These are phyloP conservation scores for Rhinocladiella mackenziei DNA, from an alignment of 2,329 filamentous ascomycete genomes.

Conservation along the genomic window DNA sequence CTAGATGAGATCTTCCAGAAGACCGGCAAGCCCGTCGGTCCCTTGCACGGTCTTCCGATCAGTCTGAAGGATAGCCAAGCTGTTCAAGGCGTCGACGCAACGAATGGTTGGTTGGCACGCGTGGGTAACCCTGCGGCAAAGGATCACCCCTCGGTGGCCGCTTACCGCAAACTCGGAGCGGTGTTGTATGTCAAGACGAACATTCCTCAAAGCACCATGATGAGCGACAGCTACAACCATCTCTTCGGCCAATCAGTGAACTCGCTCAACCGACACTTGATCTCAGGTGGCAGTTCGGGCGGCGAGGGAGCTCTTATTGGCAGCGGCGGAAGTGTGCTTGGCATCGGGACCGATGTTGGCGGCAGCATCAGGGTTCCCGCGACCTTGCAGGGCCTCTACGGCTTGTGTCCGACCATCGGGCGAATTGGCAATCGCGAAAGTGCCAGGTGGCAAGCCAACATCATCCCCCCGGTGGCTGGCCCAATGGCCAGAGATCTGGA, in stretches of 20 bases:
- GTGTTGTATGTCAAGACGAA: constrained; percentile 53
- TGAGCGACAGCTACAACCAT: constrained; percentile 51
- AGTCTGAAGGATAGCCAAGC: constrained; percentile 46
- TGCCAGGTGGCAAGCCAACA: too few relatives aligned
- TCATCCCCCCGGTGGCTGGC: constrained; percentile 49
- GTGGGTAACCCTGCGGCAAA: constrained; percentile 29
- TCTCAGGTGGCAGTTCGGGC: constrained; percentile 47
- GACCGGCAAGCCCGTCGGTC: constrained; percentile 47
- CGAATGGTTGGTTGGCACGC: constrained; percentile 37
- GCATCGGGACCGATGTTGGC: constrained; percentile 51
- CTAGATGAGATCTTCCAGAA: constrained; percentile 43
- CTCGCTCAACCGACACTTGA: constrained; percentile 41
- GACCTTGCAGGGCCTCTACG: constrained; percentile 47
- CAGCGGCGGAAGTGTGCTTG: constrained; percentile 42
- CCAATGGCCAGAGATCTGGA: constrained; percentile 52
- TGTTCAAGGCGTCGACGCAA: constrained; percentile 30
- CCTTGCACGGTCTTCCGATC: constrained; percentile 60
- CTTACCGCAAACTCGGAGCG: constrained; percentile 38
- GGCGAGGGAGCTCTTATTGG: constrained; percentile 42
- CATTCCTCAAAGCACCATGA: constrained; percentile 47
- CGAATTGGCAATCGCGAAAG: too few relatives aligned
- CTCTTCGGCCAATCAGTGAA: constrained; percentile 47
- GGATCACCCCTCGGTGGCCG: constrained; percentile 27
- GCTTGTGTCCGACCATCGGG: constrained; percentile 44
- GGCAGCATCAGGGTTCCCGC: constrained; percentile 50